These are phyloP conservation scores for Mollisia scopiformis DNA, from an alignment of 2,329 filamentous ascomycete genomes.

Conservation along the genomic window DNA sequence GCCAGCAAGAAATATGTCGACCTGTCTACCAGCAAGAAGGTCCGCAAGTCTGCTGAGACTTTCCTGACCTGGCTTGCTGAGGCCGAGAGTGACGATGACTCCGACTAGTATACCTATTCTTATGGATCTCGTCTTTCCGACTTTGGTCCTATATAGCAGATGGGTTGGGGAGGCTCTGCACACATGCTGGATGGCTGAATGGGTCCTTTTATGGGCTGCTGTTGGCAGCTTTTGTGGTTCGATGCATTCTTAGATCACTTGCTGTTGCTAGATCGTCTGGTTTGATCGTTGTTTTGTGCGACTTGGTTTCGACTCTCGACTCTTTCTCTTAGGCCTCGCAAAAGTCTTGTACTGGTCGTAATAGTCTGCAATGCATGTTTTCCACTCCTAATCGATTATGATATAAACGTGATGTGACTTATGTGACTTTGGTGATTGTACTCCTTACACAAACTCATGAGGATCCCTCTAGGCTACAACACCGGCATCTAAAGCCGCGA, in stretches of 20 bases:
- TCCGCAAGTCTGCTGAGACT: slow-evolving; percentile 89
- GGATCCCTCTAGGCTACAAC: not conserved
- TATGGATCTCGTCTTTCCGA: not conserved
- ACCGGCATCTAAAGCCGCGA: slow-evolving; percentile 21
- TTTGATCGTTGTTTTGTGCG: slow-evolving; percentile 6
- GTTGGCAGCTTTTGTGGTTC: not conserved
- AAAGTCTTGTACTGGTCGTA: slow-evolving; percentile 4
- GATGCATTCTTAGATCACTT: slow-evolving; percentile 9
- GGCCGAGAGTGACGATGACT: slow-evolving; percentile 72
- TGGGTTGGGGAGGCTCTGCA: not conserved
- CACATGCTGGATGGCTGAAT: not conserved
- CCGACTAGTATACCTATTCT: slow-evolving; percentile 49
- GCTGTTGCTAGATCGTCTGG: slow-evolving; percentile 9
- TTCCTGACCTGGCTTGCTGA: slow-evolving; percentile 94
- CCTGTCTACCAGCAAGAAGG: slow-evolving; percentile 85
- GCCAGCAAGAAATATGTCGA: slow-evolving; percentile 99
- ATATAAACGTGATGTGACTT: not conserved
- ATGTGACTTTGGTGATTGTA: not conserved
- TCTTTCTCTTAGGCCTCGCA: slow-evolving; percentile 5
- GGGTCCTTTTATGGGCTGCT: not conserved
- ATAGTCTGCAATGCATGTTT: slow-evolving; percentile 1
- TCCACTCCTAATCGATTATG: not conserved
- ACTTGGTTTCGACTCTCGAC: slow-evolving; percentile 2
- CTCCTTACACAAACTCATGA: not conserved
- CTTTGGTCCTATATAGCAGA: not conserved